These are phyloP conservation scores for Pittosporum tobira DNA, from an alignment of 129 eudicot species.

Conservation along the genomic window DNA sequence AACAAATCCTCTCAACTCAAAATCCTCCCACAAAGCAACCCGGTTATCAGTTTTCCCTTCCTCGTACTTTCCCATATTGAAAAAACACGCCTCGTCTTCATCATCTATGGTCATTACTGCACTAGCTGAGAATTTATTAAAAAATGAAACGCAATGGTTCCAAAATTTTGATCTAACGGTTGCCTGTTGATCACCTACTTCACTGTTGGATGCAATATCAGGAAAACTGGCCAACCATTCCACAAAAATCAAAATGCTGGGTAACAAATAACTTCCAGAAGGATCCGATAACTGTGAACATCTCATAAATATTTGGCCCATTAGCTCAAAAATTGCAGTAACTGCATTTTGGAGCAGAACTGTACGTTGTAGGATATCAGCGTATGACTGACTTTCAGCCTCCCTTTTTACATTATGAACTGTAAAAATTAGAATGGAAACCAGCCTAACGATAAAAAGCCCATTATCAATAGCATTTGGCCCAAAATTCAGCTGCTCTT, in stretches of 20 bases:
- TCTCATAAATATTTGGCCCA: slow-evolving; percentile 35
- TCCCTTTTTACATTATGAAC: slow-evolving; percentile 43
- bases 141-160: slow-evolving; percentile 35
- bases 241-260: slow-evolving; percentile 43
- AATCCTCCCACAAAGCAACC: slow-evolving; percentile 62
- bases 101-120: slow-evolving; percentile 26
- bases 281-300: slow-evolving; percentile 38
- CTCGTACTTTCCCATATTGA: slow-evolving; percentile 43
- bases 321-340: slow-evolving; percentile 30
- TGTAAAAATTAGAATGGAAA: slow-evolving; percentile 44
- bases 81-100: slow-evolving; percentile 36
- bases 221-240: slow-evolving; percentile 59
- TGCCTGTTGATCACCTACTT: slow-evolving; percentile 26
- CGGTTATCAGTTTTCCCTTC: slow-evolving; percentile 40
- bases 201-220: slow-evolving; percentile 31
- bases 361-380: slow-evolving; percentile 50
- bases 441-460: slow-evolving; percentile 41
- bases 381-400: slow-evolving; percentile 51
- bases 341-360: slow-evolving; percentile 36
- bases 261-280: slow-evolving; percentile 38
- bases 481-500: slow-evolving; percentile 40
- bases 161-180: slow-evolving; percentile 33
- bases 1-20: slow-evolving; percentile 54
- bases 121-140: slow-evolving; percentile 35
- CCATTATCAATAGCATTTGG: slow-evolving; percentile 34